These are phyloP conservation scores for Leccinum ponderosum DNA, from an alignment of 1,284 basidiomycete genomes.

Conservation along the genomic window DNA sequence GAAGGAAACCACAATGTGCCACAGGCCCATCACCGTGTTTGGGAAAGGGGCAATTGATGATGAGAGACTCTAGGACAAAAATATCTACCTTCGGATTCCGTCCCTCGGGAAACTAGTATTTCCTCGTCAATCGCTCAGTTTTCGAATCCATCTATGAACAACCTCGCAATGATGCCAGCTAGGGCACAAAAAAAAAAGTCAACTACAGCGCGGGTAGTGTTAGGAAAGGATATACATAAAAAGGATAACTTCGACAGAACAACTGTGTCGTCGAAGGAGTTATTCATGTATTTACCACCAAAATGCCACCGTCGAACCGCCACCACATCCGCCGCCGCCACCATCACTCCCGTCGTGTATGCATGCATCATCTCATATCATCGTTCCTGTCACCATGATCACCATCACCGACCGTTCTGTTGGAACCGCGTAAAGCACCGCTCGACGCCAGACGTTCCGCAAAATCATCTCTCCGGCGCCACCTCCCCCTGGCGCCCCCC, in stretches of 20 bases:
- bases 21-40: too few species aligned
- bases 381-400: neutral
- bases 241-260: too few species aligned
- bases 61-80: too few species aligned
- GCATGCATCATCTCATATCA: too few species aligned
- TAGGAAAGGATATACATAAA: too few species aligned
- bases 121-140: too few species aligned
- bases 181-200: neutral
- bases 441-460: neutral
- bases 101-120: too few species aligned
- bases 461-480: neutral
- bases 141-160: too few species aligned
- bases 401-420: neutral
- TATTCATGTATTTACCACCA: too few species aligned
- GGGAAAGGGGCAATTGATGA: too few species aligned
- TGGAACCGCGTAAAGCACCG: neutral
- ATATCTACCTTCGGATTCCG: too few species aligned
- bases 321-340: neutral
- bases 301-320: neutral
- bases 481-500: neutral
- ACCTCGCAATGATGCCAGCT: neutral
- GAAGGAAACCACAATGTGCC: too few species aligned
- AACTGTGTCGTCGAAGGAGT: neutral
- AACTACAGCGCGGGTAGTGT: neutral
- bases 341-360: neutral